Conservation (phyloP, 164 flowering plant species). For the Vitis riparia region DNA sequence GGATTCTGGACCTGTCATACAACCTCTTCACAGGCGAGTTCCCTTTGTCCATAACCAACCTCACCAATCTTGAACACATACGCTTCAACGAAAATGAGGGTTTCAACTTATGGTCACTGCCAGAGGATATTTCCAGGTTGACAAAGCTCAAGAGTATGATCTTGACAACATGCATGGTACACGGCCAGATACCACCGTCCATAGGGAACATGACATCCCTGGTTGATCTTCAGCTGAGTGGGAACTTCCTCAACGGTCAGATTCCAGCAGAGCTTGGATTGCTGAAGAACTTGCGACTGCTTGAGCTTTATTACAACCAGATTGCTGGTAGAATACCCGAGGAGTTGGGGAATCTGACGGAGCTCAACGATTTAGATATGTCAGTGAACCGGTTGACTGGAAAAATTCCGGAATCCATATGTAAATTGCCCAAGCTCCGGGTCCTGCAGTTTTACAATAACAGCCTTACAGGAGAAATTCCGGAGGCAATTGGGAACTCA, state of each 20-base stretch:
- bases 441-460: slow-evolving; percentile 80
- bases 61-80: slow-evolving; percentile 64
- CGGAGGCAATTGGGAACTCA: slow-evolving; percentile 58
- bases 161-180: slow-evolving; percentile 57
- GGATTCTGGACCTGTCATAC: slow-evolving; percentile 63
- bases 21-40: slow-evolving; percentile 69
- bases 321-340: slow-evolving; percentile 70
- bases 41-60: slow-evolving; percentile 67
- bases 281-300: slow-evolving; percentile 53
- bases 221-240: slow-evolving; percentile 70
- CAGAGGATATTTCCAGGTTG: slow-evolving; percentile 47
- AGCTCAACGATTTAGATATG: slow-evolving; percentile 66
- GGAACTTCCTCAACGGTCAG: slow-evolving; percentile 60
- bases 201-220: slow-evolving; percentile 83
- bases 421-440: slow-evolving; percentile 62
- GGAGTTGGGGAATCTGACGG: slow-evolving; percentile 74
- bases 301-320: slow-evolving; percentile 82
- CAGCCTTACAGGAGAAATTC: slow-evolving; percentile 78
- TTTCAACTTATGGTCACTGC: slow-evolving; percentile 61
- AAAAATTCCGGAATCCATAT: slow-evolving; percentile 63
- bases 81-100: slow-evolving; percentile 58
- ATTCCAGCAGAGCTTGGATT: slow-evolving; percentile 68
- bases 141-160: slow-evolving; percentile 51
- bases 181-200: slow-evolving; percentile 62
- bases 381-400: slow-evolving; percentile 77